Conservation (phyloP, 2,329 filamentous ascomycete genomes). For the Alternaria alternata region DNA sequence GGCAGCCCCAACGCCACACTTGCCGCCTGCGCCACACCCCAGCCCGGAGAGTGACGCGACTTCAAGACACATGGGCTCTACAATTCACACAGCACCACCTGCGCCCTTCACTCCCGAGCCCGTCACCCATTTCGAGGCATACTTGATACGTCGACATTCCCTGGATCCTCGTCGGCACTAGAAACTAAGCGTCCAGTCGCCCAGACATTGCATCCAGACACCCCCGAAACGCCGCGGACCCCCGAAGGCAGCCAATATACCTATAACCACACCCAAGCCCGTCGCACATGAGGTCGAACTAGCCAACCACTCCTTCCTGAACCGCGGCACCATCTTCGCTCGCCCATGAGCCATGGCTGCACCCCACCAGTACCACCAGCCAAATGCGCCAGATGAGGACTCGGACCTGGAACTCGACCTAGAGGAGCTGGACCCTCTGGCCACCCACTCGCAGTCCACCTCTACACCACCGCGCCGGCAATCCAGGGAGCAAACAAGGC, state of each 20-base stretch:
- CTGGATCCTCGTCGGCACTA: not conserved
- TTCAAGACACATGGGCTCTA: slow-evolving; percentile 2
- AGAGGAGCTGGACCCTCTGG: slow-evolving; percentile 76
- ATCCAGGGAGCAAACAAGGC: slow-evolving; percentile 43
- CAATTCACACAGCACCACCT: slow-evolving; percentile 4
- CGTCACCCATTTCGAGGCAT: not conserved
- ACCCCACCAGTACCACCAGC: slow-evolving; percentile 56
- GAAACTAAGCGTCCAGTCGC: slow-evolving; percentile 25
- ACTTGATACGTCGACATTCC: not conserved
- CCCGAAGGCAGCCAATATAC: slow-evolving; percentile 27
- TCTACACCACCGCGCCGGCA: slow-evolving; percentile 35
- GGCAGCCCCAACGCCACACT: slow-evolving; percentile 11
- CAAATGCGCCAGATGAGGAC: slow-evolving; percentile 72
- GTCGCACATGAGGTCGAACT: slow-evolving; percentile 23
- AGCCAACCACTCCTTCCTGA: slow-evolving; percentile 6
- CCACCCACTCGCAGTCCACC: slow-evolving; percentile 34
- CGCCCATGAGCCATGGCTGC: slow-evolving; percentile 56
- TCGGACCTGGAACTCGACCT: slow-evolving; percentile 81
- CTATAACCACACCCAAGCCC: slow-evolving; percentile 8
- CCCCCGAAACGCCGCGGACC: slow-evolving; percentile 33
- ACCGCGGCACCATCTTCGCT: slow-evolving; percentile 15
- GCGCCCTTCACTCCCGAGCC: not conserved
- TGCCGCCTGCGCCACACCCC: slow-evolving; percentile 15
- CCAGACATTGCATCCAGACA: slow-evolving; percentile 20
- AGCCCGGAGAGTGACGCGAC: slow-evolving; percentile 8